Base-by-base conservation (phyloP, 2,329 filamentous ascomycete species). In the Neofusicoccum ribis region DNA sequence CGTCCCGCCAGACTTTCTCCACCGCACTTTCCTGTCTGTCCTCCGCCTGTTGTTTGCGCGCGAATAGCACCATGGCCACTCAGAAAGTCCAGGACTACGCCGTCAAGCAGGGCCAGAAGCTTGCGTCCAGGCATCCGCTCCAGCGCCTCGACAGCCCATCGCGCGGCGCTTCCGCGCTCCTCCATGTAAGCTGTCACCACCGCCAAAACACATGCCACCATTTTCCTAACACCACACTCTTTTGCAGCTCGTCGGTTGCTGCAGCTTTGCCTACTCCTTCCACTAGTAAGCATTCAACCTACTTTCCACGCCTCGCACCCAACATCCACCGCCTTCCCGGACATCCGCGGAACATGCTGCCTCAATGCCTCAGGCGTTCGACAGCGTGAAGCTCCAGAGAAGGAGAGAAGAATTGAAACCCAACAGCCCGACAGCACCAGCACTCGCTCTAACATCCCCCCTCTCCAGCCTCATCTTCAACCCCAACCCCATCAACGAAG, bases 141-240 rank as follows among this genome's bases (percentile, higher is more conserved):
- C 90, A 92, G 76, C 83, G 88, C 44, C 78, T 91, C 20, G 73
- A 82, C 3, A 88, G 89, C 66, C 90, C 90, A 0, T 89, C 88
- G 1, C 85, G 85, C 66, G 84, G 84, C 46, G 70, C 86, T 65
- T 92, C 90, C 2, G 83, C 89, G 23, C 66, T 86, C 9, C 74
- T 91, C 47, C 90, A 93, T 75, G 75, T 82, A 68, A 36, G 70
- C 65, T 12, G 41, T 9, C 12, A 50, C 27, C 36, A 41, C 15
- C 47, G 31, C n/a, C 44, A 37, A 44, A 8, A 5, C 17, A 1
- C 51, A n/a, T 31, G 15, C 41, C 34, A 47, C 12, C 50, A 8
- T 8, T 27, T 11, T 56, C 39, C 34, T 63, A 51, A 52, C 39
- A 11, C n/a, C 7, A 43, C 3, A n/a, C n/a, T 17, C 20, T 15